Conservation (phyloP, 768 basidiomycete species). For the Psilocybe sp. region DNA sequence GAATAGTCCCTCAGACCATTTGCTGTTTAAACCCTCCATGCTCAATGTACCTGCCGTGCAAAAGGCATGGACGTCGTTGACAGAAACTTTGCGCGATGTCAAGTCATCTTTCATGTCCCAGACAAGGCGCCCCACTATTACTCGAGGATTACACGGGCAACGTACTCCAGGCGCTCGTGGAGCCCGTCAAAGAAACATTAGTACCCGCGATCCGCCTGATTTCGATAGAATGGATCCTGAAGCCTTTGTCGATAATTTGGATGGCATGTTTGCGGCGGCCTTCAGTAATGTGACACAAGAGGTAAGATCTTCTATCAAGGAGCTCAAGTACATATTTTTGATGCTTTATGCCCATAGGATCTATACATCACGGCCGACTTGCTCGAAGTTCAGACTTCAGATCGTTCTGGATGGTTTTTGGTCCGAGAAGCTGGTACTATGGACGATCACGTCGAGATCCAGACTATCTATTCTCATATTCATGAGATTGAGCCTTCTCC, state of each 20-base stretch:
- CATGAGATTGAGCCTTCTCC: slow-evolving; percentile 71
- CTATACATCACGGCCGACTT: slow-evolving; percentile 75
- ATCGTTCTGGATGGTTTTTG: slow-evolving; percentile 79
- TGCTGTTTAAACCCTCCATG: slow-evolving; percentile 37
- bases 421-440: slow-evolving; percentile 48
- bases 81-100: slow-evolving; percentile 39
- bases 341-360: slow-evolving; percentile 44
- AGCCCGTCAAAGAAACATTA: slow-evolving; percentile 31
- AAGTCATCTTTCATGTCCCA: slow-evolving; percentile 48
- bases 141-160: slow-evolving; percentile 21
- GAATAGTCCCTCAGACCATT: slow-evolving; percentile 50
- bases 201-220: slow-evolving; percentile 52
- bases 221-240: slow-evolving; percentile 63
- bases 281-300: slow-evolving; percentile 78
- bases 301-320: slow-evolving; percentile 33
- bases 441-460: slow-evolving; percentile 72
- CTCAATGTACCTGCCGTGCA: slow-evolving; percentile 43
- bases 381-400: slow-evolving; percentile 76
- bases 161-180: slow-evolving; percentile 20
- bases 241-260: slow-evolving; percentile 74
- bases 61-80: slow-evolving; percentile 44
- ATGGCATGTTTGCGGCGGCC: slow-evolving; percentile 72
- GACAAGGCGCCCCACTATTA: slow-evolving; percentile 55
- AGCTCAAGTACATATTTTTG: slow-evolving; percentile 1
- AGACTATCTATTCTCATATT: slow-evolving; percentile 73